phyloP scores from a whole-genome alignment of 208 protist species.

The Acanthamoeba sp. region DNA sequence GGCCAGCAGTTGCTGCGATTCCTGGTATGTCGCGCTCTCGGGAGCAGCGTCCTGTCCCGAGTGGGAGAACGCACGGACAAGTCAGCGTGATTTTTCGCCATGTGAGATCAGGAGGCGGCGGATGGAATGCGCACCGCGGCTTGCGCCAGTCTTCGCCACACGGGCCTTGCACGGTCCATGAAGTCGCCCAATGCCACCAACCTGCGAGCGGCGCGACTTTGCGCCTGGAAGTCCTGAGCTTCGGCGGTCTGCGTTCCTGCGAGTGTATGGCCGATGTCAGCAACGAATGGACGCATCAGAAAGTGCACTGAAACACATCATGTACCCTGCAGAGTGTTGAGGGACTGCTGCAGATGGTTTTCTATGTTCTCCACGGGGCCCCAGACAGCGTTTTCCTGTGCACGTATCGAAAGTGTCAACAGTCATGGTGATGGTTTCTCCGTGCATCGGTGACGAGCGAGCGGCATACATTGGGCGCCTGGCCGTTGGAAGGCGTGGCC shows the following conservation, averaged over 20 bases:
- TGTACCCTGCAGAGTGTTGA: slow-evolving; percentile 24
- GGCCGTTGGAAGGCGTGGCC: background rate
- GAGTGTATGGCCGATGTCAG: background rate
- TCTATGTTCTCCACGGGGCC: slow-evolving; percentile 13
- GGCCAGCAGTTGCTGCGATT: slow-evolving; percentile 28
- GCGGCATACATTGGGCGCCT: slow-evolving; percentile 13
- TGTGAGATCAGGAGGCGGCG: no score
- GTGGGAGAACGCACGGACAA: background rate
- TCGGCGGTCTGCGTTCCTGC: background rate
- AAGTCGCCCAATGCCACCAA: background rate
- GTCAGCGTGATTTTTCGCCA: background rate
- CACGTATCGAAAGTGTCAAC: background rate
- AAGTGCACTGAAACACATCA: background rate
- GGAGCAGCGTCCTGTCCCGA: slow-evolving; percentile 3
- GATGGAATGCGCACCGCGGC: background rate
- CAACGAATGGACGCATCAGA: background rate
- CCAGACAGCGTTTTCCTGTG: slow-evolving; percentile 30
- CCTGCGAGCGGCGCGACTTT: slow-evolving; percentile 1
- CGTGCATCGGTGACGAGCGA: no score
- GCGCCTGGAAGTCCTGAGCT: background rate
- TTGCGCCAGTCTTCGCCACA: slow-evolving; percentile 41
- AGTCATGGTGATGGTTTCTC: no score
- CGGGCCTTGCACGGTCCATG: background rate
- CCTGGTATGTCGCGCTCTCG: background rate
- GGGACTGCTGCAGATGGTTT: slow-evolving; percentile 1